phyloP scores from a whole-genome alignment of 805 yeast species.

The Saccharomycopsis fibuligera region DNA sequence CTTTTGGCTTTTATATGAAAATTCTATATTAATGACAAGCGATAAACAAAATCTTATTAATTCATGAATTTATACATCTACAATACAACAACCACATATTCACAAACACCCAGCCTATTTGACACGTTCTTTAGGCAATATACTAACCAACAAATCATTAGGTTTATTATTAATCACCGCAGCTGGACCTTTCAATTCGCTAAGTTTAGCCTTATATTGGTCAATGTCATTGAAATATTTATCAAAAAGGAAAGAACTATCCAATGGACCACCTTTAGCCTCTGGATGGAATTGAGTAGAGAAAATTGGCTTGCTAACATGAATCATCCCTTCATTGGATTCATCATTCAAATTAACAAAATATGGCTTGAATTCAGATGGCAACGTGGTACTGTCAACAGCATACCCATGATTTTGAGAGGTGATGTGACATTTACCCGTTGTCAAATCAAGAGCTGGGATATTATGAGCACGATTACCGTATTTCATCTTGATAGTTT shows the following conservation, averaged over 20 bases:
- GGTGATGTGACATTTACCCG: slow-evolving; percentile 95
- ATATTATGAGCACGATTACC: slow-evolving; percentile 99
- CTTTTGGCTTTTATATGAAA: too few relatives aligned
- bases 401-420: slow-evolving; percentile 99
- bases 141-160: slow-evolving; percentile 47
- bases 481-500: slow-evolving; percentile 86
- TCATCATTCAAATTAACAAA: slow-evolving; percentile 92
- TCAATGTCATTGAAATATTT: slow-evolving; percentile 71
- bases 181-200: slow-evolving; percentile 36
- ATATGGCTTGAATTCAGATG: slow-evolving; percentile 74
- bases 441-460: slow-evolving; percentile 83
- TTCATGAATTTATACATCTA: too few relatives aligned
- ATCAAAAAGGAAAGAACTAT: slow-evolving; percentile 86
- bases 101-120: slow-evolving; percentile 26
- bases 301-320: slow-evolving; percentile 78
- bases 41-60: too few relatives aligned
- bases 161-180: slow-evolving; percentile 34
- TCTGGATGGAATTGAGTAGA: slow-evolving; percentile 99
- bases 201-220: slow-evolving; percentile 42
- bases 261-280: slow-evolving; percentile 98
- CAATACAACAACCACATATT: background rate
- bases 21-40: too few relatives aligned
- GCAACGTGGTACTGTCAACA: slow-evolving; percentile 75
- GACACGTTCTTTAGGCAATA: slow-evolving; percentile 62
- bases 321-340: slow-evolving; percentile 97